These are phyloP conservation scores for Exophiala xenobiotica DNA, from an alignment of 2,329 filamentous ascomycete species.

Conservation along the genomic window DNA sequence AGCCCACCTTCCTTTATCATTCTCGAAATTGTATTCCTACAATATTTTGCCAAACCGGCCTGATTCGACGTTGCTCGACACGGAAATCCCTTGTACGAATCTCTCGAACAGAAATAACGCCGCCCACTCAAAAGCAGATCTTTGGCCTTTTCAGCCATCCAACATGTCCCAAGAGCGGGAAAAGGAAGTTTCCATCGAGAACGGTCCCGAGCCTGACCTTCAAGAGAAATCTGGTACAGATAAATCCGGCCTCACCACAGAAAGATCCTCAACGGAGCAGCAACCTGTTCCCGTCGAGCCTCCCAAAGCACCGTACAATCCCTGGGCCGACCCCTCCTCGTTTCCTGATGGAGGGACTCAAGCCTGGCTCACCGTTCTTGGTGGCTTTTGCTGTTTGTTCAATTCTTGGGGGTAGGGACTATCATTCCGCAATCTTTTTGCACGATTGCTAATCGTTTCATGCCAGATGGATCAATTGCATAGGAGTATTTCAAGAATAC, in stretches of 20 bases:
- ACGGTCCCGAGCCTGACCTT: background rate
- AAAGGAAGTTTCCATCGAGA: slow-evolving; percentile 12
- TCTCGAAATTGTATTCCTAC: too few relatives aligned
- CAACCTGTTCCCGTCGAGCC: slow-evolving; percentile 11
- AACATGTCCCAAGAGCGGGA: slow-evolving; percentile 12
- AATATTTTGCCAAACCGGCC: too few relatives aligned
- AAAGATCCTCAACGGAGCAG: slow-evolving; percentile 7
- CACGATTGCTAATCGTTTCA: too few relatives aligned
- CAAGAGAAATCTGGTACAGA: slow-evolving; percentile 1
- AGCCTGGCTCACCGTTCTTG: slow-evolving; percentile 59
- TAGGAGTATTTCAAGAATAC: slow-evolving; percentile 59
- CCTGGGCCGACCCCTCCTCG: slow-evolving; percentile 44
- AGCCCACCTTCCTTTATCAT: too few relatives aligned
- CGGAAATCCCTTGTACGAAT: background rate
- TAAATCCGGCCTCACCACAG: slow-evolving; percentile 3
- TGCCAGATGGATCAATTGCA: slow-evolving; percentile 36
- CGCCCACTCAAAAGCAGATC: too few relatives aligned
- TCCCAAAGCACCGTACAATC: slow-evolving; percentile 23
- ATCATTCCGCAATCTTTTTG: slow-evolving; percentile 30
- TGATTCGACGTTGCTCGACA: too few relatives aligned
- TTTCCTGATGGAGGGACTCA: slow-evolving; percentile 60
- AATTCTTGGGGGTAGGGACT: slow-evolving; percentile 54
- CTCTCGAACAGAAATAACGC: too few relatives aligned
- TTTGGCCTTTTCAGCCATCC: too few relatives aligned
- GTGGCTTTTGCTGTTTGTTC: slow-evolving; percentile 49